These are phyloP conservation scores for Camillea tinctor DNA, from an alignment of 2,329 filamentous ascomycete species.

Conservation along the genomic window DNA sequence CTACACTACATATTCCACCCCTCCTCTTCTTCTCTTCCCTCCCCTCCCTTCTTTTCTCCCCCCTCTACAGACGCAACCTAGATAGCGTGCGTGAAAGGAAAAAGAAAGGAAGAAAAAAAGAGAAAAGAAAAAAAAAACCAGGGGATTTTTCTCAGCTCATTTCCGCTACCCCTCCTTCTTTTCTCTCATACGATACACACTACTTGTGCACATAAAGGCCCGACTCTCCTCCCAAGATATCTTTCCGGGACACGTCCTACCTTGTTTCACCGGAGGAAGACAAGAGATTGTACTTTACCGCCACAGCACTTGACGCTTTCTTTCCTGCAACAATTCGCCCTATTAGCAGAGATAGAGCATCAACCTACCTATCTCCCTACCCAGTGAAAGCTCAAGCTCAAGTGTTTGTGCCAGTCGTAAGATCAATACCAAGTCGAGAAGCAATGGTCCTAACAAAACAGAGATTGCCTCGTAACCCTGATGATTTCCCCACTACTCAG, in stretches of 20 bases:
- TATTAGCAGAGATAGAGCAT: constrained; percentile 1
- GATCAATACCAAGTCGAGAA: constrained; percentile 39
- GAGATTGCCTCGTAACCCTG: constrained; percentile 56
- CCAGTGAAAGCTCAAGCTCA: constrained; percentile 7
- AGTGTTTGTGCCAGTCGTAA: constrained; percentile 45
- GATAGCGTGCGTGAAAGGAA: no score
- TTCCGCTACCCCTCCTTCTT: not conserved
- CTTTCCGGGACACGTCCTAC: constrained; percentile 2
- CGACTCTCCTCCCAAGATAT: constrained; percentile 7
- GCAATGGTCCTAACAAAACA: constrained; percentile 53
- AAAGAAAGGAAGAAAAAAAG: no score
- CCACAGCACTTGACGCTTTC: constrained; percentile 14
- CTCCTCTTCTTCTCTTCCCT: not conserved
- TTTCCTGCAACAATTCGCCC: not conserved
- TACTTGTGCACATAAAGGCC: not conserved
- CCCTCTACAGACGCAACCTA: not conserved
- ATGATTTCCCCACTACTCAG: constrained; percentile 79
- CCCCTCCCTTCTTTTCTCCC: not conserved
- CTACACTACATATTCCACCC: no score
- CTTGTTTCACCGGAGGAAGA: constrained; percentile 6
- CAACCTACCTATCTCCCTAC: not conserved
- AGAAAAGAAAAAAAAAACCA: no score
- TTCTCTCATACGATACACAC: not conserved
- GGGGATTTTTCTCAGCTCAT: not conserved
- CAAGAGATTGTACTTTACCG: constrained; percentile 18